Conservation (phyloP, 1,284 basidiomycete species). For the Apiotrichum akiyoshidainum region DNA sequence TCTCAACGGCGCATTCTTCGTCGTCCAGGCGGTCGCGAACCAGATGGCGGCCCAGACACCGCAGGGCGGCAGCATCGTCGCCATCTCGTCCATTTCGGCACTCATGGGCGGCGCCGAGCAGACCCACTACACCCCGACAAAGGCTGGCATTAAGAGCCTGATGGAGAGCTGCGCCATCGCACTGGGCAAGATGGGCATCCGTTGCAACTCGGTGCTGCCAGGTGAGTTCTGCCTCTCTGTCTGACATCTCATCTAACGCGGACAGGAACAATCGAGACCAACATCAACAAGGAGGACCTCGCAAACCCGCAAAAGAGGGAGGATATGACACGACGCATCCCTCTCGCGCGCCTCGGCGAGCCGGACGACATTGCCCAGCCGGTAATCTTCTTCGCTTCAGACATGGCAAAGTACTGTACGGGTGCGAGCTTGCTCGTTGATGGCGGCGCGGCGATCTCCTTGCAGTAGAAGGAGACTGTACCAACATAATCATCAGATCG, state of each 20-base stretch:
- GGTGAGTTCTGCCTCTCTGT: constrained; percentile 31
- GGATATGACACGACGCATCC: constrained; percentile 65
- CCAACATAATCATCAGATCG: too few relatives aligned
- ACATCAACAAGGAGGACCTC: constrained; percentile 73
- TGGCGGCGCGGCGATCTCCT: constrained; percentile 72
- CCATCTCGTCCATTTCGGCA: constrained; percentile 71
- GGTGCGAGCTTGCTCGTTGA: constrained; percentile 61
- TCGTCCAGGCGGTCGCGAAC: constrained; percentile 71
- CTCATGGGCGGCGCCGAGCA: constrained; percentile 73
- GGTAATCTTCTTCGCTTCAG: constrained; percentile 70
- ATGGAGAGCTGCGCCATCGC: constrained; percentile 81
- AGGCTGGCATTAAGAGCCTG: constrained; percentile 71
- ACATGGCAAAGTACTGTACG: constrained; percentile 63
- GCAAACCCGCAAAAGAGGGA: constrained; percentile 61
- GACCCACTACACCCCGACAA: constrained; percentile 76
- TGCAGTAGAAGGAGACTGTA: constrained; percentile 56
- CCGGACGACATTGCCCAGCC: constrained; percentile 75
- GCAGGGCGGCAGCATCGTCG: constrained; percentile 71
- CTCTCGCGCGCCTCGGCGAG: constrained; percentile 66
- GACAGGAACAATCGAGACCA: constrained; percentile 67
- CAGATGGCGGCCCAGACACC: constrained; percentile 68
- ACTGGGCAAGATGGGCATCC: constrained; percentile 68
- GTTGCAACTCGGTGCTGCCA: constrained; percentile 58
- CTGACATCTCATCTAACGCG: too few relatives aligned
- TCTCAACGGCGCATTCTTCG: constrained; percentile 72